Percentiles rank a stretch among this genome's conserved stretches.
phyloP scores from a whole-genome alignment of 306 rosid species.

The Argentina anserina region DNA sequence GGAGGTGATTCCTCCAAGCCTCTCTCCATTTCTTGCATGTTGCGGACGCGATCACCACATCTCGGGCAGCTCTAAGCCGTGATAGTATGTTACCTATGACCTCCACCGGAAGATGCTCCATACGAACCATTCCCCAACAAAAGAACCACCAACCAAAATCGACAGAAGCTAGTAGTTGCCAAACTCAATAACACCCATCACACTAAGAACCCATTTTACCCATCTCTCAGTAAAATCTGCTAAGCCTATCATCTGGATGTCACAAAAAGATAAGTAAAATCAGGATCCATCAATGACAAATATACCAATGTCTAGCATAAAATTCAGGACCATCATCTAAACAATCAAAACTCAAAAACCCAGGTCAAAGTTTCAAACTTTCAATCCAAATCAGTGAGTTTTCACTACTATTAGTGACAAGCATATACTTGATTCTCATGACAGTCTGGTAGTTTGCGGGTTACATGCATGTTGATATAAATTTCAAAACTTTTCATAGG shows the following conservation, averaged over 20 bases:
- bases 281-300: neutral
- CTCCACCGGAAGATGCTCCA: conserved; percentile 84
- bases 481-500: neutral
- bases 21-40: conserved; percentile 75
- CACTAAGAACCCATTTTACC: too few species aligned
- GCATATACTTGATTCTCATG: neutral
- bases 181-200: neutral
- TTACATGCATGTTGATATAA: neutral
- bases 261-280: neutral
- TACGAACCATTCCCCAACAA: conserved; percentile 47
- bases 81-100: conserved; percentile 80
- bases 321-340: neutral
- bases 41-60: conserved; percentile 71
- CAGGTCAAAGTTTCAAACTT: conserved; percentile 4
- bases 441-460: neutral
- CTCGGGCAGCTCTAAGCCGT: conserved; percentile 65
- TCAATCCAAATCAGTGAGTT: neutral
- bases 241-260: neutral
- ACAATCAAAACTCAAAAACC: neutral
- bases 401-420: neutral
- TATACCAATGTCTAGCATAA: neutral
- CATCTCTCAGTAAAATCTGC: neutral
- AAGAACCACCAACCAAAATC: neutral
- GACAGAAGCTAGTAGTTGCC: neutral
- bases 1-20: conserved; percentile 63